Conservation (phyloP, 352 stramenopile species). For the Globisporangium cylindrosporum region DNA sequence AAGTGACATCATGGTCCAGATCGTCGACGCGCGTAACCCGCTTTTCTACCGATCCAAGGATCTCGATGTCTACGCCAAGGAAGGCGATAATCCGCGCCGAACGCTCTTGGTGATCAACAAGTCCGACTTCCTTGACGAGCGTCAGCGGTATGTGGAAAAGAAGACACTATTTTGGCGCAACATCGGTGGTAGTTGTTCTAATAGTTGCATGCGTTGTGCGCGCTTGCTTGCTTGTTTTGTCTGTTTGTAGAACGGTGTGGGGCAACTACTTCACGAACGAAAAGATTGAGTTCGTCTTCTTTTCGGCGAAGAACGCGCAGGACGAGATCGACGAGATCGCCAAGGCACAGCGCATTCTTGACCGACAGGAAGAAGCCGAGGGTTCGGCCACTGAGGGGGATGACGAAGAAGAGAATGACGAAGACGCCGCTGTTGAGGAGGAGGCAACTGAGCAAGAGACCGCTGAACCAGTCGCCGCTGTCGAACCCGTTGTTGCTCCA, state of each 20-base stretch:
- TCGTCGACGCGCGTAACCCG: slow-evolving; percentile 98
- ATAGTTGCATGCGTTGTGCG: background rate
- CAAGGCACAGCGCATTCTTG: slow-evolving; percentile 49
- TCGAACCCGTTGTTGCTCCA: no score
- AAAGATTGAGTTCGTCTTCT: slow-evolving; percentile 96
- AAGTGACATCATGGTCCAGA: slow-evolving; percentile 97
- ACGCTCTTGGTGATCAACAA: slow-evolving; percentile 99
- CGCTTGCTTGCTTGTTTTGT: background rate
- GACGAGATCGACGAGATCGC: slow-evolving; percentile 84
- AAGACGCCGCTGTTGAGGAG: background rate
- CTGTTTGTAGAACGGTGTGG: slow-evolving; percentile 77
- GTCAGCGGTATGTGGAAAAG: slow-evolving; percentile 68
- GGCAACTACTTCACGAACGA: slow-evolving; percentile 92
- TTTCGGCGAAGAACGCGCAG: slow-evolving; percentile 96
- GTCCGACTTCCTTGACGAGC: slow-evolving; percentile 95
- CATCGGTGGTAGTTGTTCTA: background rate
- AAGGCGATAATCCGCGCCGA: slow-evolving; percentile 86
- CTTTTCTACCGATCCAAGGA: slow-evolving; percentile 98
- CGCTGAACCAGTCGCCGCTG: background rate
- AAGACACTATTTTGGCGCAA: background rate
- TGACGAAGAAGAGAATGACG: slow-evolving; percentile 14
- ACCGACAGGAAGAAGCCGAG: slow-evolving; percentile 29
- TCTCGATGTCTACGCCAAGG: slow-evolving; percentile 93
- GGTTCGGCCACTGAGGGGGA: slow-evolving; percentile 21
- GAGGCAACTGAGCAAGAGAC: slow-evolving; percentile 13